Conservation (phyloP, 495 filamentous ascomycete species). For the Astrocystis sublimbata region DNA sequence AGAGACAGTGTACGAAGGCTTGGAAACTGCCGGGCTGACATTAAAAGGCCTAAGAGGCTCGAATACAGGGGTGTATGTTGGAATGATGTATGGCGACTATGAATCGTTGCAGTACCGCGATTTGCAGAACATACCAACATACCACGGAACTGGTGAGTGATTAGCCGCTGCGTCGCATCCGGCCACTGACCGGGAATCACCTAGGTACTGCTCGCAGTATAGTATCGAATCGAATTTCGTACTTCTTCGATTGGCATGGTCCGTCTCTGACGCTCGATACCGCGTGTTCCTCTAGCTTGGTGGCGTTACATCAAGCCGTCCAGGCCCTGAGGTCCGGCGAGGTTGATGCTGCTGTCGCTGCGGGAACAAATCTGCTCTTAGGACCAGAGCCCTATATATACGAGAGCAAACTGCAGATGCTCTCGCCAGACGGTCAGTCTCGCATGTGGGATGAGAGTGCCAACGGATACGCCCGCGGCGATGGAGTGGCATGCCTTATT, state of each 20-base stretch:
- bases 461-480: constrained; percentile 63
- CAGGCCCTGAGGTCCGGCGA: constrained; percentile 50
- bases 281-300: constrained; percentile 57
- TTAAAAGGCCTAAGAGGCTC: constrained; percentile 43
- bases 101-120: constrained; percentile 41
- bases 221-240: constrained; percentile 52
- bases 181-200: no score
- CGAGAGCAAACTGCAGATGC: constrained; percentile 13
- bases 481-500: constrained; percentile 50
- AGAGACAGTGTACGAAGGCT: constrained; percentile 23
- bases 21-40: constrained; percentile 48
- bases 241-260: constrained; percentile 59
- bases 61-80: constrained; percentile 51
- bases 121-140: constrained; percentile 38
- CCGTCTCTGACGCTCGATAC: constrained; percentile 60
- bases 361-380: constrained; percentile 25
- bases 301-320: constrained; percentile 52
- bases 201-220: constrained; percentile 41
- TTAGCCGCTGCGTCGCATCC: no score
- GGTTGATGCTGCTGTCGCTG: constrained; percentile 38
- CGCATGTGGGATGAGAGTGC: constrained; percentile 50
- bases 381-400: constrained; percentile 37
- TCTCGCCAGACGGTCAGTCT: constrained; percentile 34
- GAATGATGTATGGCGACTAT: constrained; percentile 52
- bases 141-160: no score